Evolutionary conservation across 345 rosid genomes (phyloP), one percentile per base, ranked within the genome.

Genomic region (Melaleuca quinquenervia): DNA sequence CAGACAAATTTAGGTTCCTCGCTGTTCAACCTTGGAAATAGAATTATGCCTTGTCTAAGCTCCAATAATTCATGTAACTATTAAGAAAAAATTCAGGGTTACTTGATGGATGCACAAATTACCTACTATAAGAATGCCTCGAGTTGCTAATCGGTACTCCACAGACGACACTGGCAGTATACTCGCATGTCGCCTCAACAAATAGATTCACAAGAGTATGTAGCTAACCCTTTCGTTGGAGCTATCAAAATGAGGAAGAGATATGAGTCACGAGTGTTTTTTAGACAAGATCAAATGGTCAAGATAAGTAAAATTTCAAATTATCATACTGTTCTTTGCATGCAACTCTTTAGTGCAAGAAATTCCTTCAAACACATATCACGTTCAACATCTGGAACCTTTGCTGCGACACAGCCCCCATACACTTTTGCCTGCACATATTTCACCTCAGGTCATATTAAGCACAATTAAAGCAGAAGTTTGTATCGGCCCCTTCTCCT

Each of bases 321-420:
- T 20, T 64, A 88, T 52, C 62, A 86, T 96, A 98, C 99, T 94
- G 92, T 92, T 89, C 92, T 93, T 86, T 94, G 98, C 99, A 96
- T 96, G 93, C 99, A 98, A 85, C 82, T 94, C 89, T 92, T 95
- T 36, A 96, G 87, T 13, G 89, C 90, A 87, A 98, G 93, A 93
- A 98, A 98, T 90, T 98, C 94, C 92, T 96, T 96, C 93, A 94
- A 88, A 88, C 99, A 98, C 92, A 95, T 92, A 84, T 96, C 94
- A 60, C 70, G 93, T 89, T 94, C 98, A 89, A 95, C 90, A 91
- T 95, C 97, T 7, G 95, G 98, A 85, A 96, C 94, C 92, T 92
- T 98, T 64, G 96, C 92, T 11, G 96, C 96, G 84, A 96, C 96
- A 89, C 99, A 98, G 62, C 94, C 87, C 84, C 99, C 99, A 84